Percentiles rank a stretch among this genome's conserved stretches.
These are phyloP conservation scores for Solanum raphanifolium DNA, from an alignment of 257 asterid genomes.

Conservation along the genomic window DNA sequence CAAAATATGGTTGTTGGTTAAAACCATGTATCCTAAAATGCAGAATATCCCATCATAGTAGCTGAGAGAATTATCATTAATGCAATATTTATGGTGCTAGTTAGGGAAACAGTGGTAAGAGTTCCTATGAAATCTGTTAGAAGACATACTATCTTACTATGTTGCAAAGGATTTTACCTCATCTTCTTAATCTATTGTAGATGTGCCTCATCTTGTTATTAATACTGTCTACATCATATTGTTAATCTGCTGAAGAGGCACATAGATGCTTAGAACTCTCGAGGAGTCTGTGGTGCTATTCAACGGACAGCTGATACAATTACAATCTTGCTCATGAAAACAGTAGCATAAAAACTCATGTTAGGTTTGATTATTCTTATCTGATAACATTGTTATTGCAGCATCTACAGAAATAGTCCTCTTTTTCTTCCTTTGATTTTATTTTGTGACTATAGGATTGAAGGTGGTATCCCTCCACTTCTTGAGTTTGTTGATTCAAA, in stretches of 20 bases:
- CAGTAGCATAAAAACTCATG: constrained; percentile 80
- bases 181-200: constrained; percentile 38
- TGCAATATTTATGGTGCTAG: too few species aligned
- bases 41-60: too few species aligned
- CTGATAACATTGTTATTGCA: background rate
- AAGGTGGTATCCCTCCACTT: constrained; percentile 95
- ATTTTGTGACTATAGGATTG: constrained; percentile 38
- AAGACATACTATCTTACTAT: too few species aligned
- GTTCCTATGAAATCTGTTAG: too few species aligned
- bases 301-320: constrained; percentile 88
- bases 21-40: too few species aligned
- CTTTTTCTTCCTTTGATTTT: background rate
- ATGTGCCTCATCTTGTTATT: constrained; percentile 47
- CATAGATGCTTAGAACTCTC: constrained; percentile 43
- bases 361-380: constrained; percentile 36
- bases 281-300: constrained; percentile 71
- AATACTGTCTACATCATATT: background rate
- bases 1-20: too few species aligned
- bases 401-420: background rate
- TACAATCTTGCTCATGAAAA: constrained; percentile 93
- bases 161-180: too few species aligned
- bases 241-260: constrained; percentile 74
- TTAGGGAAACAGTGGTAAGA: too few species aligned
- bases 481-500: constrained; percentile 78
- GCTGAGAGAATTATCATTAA: too few species aligned